phyloP scores from a whole-genome alignment of 2,329 filamentous ascomycete genomes.

The Ascochyta pisi region DNA sequence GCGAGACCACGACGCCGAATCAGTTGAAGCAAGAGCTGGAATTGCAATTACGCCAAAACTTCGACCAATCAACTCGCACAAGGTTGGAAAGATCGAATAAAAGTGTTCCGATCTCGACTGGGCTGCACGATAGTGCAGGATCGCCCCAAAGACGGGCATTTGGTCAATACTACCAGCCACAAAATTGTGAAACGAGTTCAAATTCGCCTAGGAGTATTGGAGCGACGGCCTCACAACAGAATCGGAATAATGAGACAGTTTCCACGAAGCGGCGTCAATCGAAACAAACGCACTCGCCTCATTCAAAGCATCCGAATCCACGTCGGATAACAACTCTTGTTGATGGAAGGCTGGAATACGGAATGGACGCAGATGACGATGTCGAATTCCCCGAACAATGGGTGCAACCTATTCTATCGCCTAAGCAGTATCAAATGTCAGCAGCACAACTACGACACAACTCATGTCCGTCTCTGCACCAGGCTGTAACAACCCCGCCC shows the following conservation, averaged over 20 bases:
- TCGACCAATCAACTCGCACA: conserved; percentile 14
- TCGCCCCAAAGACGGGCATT: conserved; percentile 28
- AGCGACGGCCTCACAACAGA: conserved; percentile 8
- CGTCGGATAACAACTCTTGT: conserved; percentile 1
- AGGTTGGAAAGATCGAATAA: conserved; percentile 6
- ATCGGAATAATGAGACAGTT: neutral
- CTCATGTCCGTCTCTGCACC: conserved; percentile 31
- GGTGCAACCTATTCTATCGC: neutral
- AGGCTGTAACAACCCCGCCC: conserved; percentile 10
- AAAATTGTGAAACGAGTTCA: conserved; percentile 29
- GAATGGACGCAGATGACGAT: neutral
- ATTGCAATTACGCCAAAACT: conserved; percentile 20
- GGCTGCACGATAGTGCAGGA: conserved; percentile 20
- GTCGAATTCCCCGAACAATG: neutral
- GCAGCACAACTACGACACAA: conserved; percentile 20
- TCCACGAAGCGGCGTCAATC: neutral
- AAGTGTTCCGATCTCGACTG: conserved; percentile 14
- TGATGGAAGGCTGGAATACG: neutral
- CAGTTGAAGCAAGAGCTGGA: conserved; percentile 21
- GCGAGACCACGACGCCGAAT: conserved; percentile 5
- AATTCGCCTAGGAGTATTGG: conserved; percentile 23
- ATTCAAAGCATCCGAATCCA: conserved; percentile 13
- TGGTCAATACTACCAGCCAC: conserved; percentile 28
- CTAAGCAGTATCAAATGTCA: conserved; percentile 4
- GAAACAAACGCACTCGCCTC: conserved; percentile 7